Evolutionary conservation across 1,284 basidiomycete species (phyloP), one percentile per base, ranked within the genome.

Genomic region (Crucibulum cyathiforme): DNA sequence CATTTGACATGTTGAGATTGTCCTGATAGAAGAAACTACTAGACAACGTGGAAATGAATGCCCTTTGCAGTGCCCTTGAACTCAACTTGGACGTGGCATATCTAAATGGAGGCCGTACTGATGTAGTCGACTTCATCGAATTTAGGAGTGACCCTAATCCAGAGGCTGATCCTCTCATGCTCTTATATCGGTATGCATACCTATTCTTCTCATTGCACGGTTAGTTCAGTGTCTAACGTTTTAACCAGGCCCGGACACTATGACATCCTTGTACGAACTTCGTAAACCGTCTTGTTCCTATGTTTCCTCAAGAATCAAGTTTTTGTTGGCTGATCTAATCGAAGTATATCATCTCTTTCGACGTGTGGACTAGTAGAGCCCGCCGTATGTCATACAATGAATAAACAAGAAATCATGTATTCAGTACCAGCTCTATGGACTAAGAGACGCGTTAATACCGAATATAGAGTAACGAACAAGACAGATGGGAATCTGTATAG

Each of bases 21-120:
- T 51, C 54, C 39, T 63, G n/a, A 43, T 57, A 54, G 31, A 35
- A 31, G 8, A 17, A 56, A 34, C n/a, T 8, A 31, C 39, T 67
- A 87, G 95, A 96, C 66, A 90, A 96, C 66, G 88, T 93, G 19
- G 92, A 95, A 69, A 92, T 96, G 64, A 87, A 86, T 58, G 94
- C 94, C 1, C 80, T 97, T 7, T 85, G 89, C 12, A 81, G 86
- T 49, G 90, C 89, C 0, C 76, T 96, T 36, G 77, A 83, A 43
- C 76, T 93, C 53, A 89, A 90, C 58, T 76, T 95, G 52, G 84
- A 87, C 53, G 84, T 95, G 38, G 93, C 93, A 5, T 95, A 95
- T 74, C 82, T 96, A 17, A 93, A 94, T 71, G 81, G 81, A 3
- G 66, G 67, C 2, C 82, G 85, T 5, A 80, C 74, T 34, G 81